phyloP scores from a whole-genome alignment of 495 filamentous ascomycete species.

The Stereocaulon alpinum region DNA sequence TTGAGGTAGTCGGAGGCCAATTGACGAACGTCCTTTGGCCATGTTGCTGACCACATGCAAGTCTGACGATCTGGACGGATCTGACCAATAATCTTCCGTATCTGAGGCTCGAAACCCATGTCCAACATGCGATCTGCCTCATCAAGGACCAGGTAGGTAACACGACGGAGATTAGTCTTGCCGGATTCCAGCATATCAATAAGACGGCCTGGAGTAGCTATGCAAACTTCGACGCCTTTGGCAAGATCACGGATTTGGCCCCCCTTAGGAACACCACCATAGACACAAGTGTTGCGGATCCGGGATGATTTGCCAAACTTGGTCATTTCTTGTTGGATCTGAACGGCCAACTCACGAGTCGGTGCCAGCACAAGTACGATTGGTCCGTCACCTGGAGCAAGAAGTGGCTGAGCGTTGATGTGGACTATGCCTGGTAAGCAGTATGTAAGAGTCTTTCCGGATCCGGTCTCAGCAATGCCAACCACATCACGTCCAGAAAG shows the following conservation, averaged over 20 bases:
- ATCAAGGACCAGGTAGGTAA: conserved; percentile 87
- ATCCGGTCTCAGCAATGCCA: conserved; percentile 98
- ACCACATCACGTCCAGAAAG: conserved; percentile 96
- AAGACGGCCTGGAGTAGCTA: conserved; percentile 92
- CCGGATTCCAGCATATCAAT: conserved; percentile 98
- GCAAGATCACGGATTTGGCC: conserved; percentile 90
- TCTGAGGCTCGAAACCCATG: conserved; percentile 85
- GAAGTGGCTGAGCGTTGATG: conserved; percentile 96
- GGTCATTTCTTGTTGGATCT: conserved; percentile 90
- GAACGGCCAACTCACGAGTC: conserved; percentile 93
- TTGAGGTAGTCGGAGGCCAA: conserved; percentile 90
- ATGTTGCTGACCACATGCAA: conserved; percentile 99
- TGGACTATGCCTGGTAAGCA: conserved; percentile 97
- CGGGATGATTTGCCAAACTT: conserved; percentile 97
- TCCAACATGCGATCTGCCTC: conserved; percentile 87
- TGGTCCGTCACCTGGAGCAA: conserved; percentile 92
- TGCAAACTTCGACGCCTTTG: conserved; percentile 79
- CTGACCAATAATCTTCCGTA: conserved; percentile 91
- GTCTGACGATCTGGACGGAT: conserved; percentile 98
- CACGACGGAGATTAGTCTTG: conserved; percentile 95
- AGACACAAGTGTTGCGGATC: conserved; percentile 98
- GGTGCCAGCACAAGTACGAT: conserved; percentile 93
- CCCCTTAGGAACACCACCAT: conserved; percentile 96
- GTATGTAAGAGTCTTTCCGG: conserved; percentile 97
- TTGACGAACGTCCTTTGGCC: conserved; percentile 97